These are phyloP conservation scores for Musa balbisiana DNA, from an alignment of 202 grass and related monocot species.

Conservation along the genomic window DNA sequence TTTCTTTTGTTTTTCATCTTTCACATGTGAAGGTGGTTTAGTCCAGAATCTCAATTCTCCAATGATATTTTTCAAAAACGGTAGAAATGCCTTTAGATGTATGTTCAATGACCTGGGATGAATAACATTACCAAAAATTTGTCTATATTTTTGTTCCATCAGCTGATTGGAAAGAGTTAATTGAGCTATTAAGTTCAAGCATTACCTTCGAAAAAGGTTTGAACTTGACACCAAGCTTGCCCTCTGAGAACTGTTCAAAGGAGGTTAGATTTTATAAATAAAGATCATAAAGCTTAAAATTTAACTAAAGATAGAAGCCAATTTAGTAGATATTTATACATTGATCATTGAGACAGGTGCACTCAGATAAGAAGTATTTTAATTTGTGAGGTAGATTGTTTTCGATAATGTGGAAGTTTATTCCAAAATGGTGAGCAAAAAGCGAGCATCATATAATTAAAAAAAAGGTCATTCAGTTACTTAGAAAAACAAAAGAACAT, in stretches of 20 bases:
- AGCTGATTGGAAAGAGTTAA: background rate
- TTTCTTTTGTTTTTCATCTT: background rate
- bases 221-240: constrained; percentile 87
- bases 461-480: too few species aligned
- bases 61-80: background rate
- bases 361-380: too few species aligned
- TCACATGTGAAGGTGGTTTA: background rate
- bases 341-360: too few species aligned
- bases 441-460: too few species aligned
- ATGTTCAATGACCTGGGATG: too few species aligned
- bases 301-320: background rate
- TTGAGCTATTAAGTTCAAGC: background rate
- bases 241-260: constrained; percentile 66
- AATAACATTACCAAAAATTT: too few species aligned
- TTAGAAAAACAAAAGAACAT: too few species aligned
- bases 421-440: too few species aligned
- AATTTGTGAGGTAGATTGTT: too few species aligned
- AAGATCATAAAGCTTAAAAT: background rate
- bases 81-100: background rate
- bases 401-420: too few species aligned
- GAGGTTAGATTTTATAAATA: background rate
- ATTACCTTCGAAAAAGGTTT: constrained; percentile 94
- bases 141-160: background rate
- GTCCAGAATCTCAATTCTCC: background rate
- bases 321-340: too few species aligned